Evolutionary conservation across 495 filamentous ascomycete species (phyloP).

Genomic region (Cercophora samala): DNA sequence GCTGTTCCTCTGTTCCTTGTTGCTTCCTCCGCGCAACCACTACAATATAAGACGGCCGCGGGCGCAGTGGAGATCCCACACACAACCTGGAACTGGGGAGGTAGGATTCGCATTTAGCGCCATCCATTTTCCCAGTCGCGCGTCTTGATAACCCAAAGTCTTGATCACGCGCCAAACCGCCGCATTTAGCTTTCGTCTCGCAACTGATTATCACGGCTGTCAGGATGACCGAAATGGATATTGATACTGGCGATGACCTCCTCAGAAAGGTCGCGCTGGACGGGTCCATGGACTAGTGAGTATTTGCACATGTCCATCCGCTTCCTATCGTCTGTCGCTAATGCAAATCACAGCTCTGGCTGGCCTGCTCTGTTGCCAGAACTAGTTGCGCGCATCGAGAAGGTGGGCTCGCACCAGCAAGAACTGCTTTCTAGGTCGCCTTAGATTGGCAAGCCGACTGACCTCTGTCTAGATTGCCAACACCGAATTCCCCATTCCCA

Average conservation of each 20-base stretch:
- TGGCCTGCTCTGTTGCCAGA: constrained; percentile 41
- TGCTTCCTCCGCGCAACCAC: neutral
- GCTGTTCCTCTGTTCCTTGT: neutral
- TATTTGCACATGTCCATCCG: neutral
- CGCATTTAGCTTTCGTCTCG: constrained; percentile 9
- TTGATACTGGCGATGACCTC: constrained; percentile 59
- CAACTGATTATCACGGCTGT: constrained; percentile 14
- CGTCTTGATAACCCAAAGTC: neutral
- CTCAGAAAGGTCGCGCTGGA: constrained; percentile 61
- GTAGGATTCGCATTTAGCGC: neutral
- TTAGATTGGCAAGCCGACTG: constrained; percentile 34
- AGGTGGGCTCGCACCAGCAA: constrained; percentile 35
- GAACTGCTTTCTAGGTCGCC: constrained; percentile 37
- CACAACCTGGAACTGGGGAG: neutral
- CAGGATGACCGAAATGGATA: constrained; percentile 42
- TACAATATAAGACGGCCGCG: neutral
- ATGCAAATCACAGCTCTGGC: constrained; percentile 27
- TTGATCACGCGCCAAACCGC: constrained; percentile 13
- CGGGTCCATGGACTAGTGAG: constrained; percentile 67
- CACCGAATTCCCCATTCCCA: constrained; percentile 46
- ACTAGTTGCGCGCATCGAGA: constrained; percentile 42
- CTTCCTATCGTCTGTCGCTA: neutral
- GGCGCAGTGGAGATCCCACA: neutral
- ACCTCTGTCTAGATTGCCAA: constrained; percentile 36
- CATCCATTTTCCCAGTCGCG: constrained; percentile 2